Base-by-base conservation (phyloP, 257 asterid genomes). In the Solanum etuberosum region DNA sequence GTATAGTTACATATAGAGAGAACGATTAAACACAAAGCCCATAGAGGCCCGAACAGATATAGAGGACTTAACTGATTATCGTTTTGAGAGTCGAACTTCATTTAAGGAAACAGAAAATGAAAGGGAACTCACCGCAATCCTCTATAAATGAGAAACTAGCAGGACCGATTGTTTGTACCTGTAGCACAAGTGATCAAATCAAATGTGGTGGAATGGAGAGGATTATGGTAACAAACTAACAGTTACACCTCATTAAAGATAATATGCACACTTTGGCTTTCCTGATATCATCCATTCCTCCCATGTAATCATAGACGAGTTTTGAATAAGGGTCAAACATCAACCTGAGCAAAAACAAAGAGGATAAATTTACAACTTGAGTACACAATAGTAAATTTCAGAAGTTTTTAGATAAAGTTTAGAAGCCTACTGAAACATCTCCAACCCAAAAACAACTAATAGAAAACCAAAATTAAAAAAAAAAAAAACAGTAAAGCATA, bases 241-340 rank as follows among this genome's bases (percentile, higher is more conserved):
- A 29, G 48, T 46, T 46, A 48, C 42, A 46, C 85, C 42, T 46
- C 63, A 65, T 34, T 31, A 46, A 87, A 84, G 71, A 82, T 85
- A 61, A 86, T 85, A 86, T 90, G 89, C 90, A 83, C 87, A 90
- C 91, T 88, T 90, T 90, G 48, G 90, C 87, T 80, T 83, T 86
- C 84, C 89, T 90, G 85, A 90, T 83, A 72, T 90, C 91, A 86
- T 88, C 91, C 73, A 90, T 9, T 73, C 91, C 91, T 67, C 91
- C 91, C 67, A 35, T 61, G 87, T 88, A 88, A 70, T 88, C 91
- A 74, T 90, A 90, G 20, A 90, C 83, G 70, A 88, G 68, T 76
- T 82, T 90, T 46, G 87, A 85, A 65, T 80, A 90, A 38, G 91
- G 91, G 87, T 90, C 91, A 88, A 90, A 85, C 91, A 88, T 88